Evolutionary conservation across 2,329 filamentous ascomycete species (phyloP), one percentile per base, ranked within the genome.

Genomic region (Phialophora verrucosa): DNA sequence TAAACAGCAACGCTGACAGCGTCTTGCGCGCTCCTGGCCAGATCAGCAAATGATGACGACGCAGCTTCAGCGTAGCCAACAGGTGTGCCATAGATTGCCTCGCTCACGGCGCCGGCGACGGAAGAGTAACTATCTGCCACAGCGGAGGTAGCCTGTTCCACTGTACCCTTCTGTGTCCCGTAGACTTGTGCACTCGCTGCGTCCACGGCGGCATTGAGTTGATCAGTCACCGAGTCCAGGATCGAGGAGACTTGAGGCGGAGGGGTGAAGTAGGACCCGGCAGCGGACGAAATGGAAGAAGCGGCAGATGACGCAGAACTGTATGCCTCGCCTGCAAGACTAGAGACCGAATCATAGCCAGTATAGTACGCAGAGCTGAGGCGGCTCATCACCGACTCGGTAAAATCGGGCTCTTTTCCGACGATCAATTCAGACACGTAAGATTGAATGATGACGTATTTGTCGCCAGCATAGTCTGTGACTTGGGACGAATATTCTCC

Each of bases 391-490:
- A 94, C 90, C 66, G 90, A 93, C 74, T 96, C 91, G 0, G 90
- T 93, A 73, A 92, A 96, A 14, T 88, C 87, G 0, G 91, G 89
- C 75, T 96, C 92, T 76, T 90, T 92, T 61, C 91, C 92, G 49
- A 84, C 79, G 14, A 96, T 82, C 1, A 96, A 82, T 76, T 96
- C 92, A 1, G 90, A 90, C 14, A 96, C 84, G 1, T 95, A 84
- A 12, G 85, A 86, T 75, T 89, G 88, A 4, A 96, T 84, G 29
- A 87, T 87, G 4, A 85, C 84, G 71, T 91, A 93, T 72, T 92
- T 89, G 56, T 85, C 83, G 5, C 82, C 81, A 0, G 86, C 86
- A 49, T 83, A 83, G 23, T 84, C 84, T 1, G 88, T 88, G 4
- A 87, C 89, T 51, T 88, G 87, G 11, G 85, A 84, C 23, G 85